Conservation (phyloP, 2,329 filamentous ascomycete genomes). For the Sclerotinia glacialis region DNA sequence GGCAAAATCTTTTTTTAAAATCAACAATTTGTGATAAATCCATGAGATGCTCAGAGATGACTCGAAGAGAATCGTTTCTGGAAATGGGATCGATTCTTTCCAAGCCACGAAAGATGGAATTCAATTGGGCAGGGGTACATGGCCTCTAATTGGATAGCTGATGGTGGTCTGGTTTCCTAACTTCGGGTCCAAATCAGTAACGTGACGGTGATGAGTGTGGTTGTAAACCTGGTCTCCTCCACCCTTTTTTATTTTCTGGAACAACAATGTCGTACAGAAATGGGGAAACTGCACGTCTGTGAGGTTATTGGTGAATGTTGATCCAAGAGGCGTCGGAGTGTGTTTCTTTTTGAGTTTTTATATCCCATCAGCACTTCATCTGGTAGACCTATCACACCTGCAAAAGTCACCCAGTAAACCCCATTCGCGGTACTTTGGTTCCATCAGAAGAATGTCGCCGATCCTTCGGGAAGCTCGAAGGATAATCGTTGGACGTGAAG, state of each 20-base stretch:
- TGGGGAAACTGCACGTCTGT: background rate
- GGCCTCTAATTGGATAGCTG: slow-evolving; percentile 31
- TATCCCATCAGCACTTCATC: background rate
- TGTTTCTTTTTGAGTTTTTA: background rate
- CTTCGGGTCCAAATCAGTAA: slow-evolving; percentile 33
- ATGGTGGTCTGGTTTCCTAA: slow-evolving; percentile 24
- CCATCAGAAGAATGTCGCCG: background rate
- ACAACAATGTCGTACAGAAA: slow-evolving; percentile 11
- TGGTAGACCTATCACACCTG: slow-evolving; percentile 30
- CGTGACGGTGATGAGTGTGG: slow-evolving; percentile 37
- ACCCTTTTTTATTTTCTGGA: background rate
- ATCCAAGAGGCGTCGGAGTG: slow-evolving; percentile 7
- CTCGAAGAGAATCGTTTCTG: slow-evolving; percentile 20
- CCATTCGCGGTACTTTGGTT: slow-evolving; percentile 30
- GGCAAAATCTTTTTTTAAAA: slow-evolving; percentile 15
- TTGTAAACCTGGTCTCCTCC: slow-evolving; percentile 24
- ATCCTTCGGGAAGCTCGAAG: slow-evolving; percentile 17
- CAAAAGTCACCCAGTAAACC: slow-evolving; percentile 24
- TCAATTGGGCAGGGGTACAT: slow-evolving; percentile 29
- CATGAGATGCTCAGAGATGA: background rate
- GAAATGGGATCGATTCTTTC: background rate
- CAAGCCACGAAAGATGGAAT: slow-evolving; percentile 4
- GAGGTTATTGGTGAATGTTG: slow-evolving; percentile 8
- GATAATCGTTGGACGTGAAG: slow-evolving; percentile 13
- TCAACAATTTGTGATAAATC: background rate